phyloP scores from a whole-genome alignment of 2,329 filamentous ascomycete species.

The Aspergillus ruber region DNA sequence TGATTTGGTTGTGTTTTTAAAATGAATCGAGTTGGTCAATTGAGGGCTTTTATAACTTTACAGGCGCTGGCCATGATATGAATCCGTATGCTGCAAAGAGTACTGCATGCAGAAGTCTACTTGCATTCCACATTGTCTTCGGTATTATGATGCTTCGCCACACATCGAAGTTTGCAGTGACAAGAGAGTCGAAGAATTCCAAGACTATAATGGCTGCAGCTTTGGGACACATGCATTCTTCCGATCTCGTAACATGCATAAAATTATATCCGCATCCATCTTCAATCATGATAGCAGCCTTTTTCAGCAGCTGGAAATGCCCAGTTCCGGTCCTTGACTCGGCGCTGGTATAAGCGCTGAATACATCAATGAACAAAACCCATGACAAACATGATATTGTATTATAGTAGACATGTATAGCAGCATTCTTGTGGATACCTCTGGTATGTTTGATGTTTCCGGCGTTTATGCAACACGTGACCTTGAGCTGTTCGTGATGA shows the following conservation, averaged over 20 bases:
- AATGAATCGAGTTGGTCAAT: background rate
- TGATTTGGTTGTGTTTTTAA: background rate
- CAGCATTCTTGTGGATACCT: background rate
- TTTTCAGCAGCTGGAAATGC: background rate
- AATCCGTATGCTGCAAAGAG: background rate
- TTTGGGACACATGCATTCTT: background rate
- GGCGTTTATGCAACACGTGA: too few species aligned
- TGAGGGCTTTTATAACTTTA: background rate
- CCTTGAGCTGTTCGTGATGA: too few species aligned
- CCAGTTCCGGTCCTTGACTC: background rate
- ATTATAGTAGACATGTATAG: background rate
- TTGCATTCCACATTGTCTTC: background rate
- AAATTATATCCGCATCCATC: background rate
- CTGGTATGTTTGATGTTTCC: background rate
- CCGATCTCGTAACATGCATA: background rate
- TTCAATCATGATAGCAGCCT: background rate
- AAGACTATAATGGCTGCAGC: background rate
- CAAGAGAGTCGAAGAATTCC: background rate
- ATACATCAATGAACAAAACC: background rate
- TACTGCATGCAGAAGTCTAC: background rate
- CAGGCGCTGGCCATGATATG: background rate
- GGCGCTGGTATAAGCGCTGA: background rate
- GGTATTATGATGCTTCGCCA: background rate
- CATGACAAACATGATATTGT: background rate
- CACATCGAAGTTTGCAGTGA: background rate